Base-by-base conservation (phyloP, 2,329 filamentous ascomycete species). In the Sclerotinia nivalis region DNA sequence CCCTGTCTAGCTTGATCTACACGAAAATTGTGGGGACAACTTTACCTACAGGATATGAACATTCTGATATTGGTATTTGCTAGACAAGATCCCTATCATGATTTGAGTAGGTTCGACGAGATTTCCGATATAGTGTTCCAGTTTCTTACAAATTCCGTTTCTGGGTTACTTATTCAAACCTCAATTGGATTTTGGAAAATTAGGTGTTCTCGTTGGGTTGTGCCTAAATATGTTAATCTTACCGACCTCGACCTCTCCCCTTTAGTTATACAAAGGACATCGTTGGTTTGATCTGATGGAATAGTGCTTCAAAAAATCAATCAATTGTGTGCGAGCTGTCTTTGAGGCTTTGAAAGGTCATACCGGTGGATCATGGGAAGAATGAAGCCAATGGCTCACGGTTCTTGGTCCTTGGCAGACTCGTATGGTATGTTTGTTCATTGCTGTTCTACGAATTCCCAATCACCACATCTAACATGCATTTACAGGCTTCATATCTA, bases 371-470 rank as follows among this genome's bases (percentile, higher is more conserved):
- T 45, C 15, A 76, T 76, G 74, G 68, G 67, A 20, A 66, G 71
- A 45, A 54, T 71, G 55, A 74, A 72, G 52, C 62, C 62, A 59
- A 56, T 70, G n/a, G 31, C 50, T n/a, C 64, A 61, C 37, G 47
- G 66, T 49, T 58, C 69, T 28, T 79, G 77, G 77, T 76, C 74
- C 25, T 60, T 78, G 64, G 74, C 74, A 73, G 77, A 79, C 73
- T 75, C 74, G n/a, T 77, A 79, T 74, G 75, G 77, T 77, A 74
- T 20, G 58, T 62, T 31, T 54, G 15, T 25, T 22, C 8, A 37
- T 22, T 31, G 34, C 43, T 47, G 68, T 25, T 50, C 58, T 20
- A 45, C 56, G 20, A 31, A 10, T n/a, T 28, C 34, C 20, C 49
- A 69, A 68, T 60, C 25, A 47, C 45, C 18, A n/a, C 43, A 50